Evolutionary conservation across 2,329 filamentous ascomycete species (phyloP), one percentile per base, ranked within the genome.

Genomic region (Calycina herbarum): DNA sequence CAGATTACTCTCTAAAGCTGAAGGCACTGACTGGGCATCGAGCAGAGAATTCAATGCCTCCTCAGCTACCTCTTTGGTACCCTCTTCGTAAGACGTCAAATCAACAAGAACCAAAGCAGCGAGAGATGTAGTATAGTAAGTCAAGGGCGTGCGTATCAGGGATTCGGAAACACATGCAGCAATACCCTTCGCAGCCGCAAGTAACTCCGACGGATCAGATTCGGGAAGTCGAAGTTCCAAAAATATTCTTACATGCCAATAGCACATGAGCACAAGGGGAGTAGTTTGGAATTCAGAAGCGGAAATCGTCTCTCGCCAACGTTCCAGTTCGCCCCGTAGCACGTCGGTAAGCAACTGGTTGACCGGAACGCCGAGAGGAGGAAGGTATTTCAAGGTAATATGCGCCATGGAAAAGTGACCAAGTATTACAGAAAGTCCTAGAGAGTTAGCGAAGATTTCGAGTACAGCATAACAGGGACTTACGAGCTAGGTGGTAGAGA

Each of bases 231-330:
- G 79, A 2, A 91, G 81, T 61, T 87, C 86, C 10, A 86, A 82
- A 20, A 92, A 79, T 8, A 92, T 81, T 67, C 87, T 86, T 69
- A 86, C 83, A 75, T 92, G 88, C 85, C 89, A 91, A 77, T 90
- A 92, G 20, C 85, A 85, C 29, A 92, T 80, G 70, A 90, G 86
- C 1, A 92, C 80, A 38, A 89, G 74, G 3, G 85, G 85, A 59
- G 83, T 68, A n/a, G 80, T 78, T 0, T 40, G 38, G 38, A 77
- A 73, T 3, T 82, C 82, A 27, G 85, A 85, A 13, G 80, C 78
- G 3, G 89, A 87, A 1, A 92, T 80, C 63, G 86, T 82, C 75
- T 90, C 86, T 7, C 87, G 83, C 75, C 89, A 90, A 65, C 88
- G 82, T 72, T 92, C 89, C 56, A 89, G 80, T 67, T 86, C 82